phyloP scores from a whole-genome alignment of 352 stramenopile genomes.

The Phytophthora uliginosa region DNA sequence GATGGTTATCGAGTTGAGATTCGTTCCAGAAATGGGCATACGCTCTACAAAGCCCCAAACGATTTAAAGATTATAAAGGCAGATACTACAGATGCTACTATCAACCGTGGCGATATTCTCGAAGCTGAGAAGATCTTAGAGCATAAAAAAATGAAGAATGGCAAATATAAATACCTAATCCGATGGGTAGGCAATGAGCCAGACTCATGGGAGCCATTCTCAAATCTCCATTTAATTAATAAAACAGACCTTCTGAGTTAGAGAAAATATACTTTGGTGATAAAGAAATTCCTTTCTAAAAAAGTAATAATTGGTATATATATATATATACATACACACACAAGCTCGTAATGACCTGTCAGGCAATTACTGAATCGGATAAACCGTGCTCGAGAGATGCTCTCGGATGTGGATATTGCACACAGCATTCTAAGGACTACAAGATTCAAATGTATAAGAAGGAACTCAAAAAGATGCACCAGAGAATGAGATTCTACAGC shows the following conservation, averaged over 20 bases:
- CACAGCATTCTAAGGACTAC: neutral
- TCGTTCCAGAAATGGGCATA: constrained; percentile 42
- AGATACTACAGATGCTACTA: constrained; percentile 23
- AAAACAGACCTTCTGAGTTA: neutral
- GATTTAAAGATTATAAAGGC: constrained; percentile 33
- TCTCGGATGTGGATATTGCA: neutral
- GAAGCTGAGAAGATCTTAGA: constrained; percentile 25
- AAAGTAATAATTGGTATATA: neutral
- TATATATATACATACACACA: neutral
- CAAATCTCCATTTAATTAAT: neutral
- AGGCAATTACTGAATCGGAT: neutral
- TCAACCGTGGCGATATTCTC: constrained; percentile 28
- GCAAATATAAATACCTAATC: neutral
- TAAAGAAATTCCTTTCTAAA: neutral
- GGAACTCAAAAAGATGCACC: neutral
- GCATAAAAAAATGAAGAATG: constrained; percentile 11
- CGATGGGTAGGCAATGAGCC: neutral
- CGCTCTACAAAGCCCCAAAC: constrained; percentile 28
- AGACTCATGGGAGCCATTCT: neutral
- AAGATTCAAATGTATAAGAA: neutral
- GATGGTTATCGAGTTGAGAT: constrained; percentile 36
- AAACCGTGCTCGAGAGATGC: neutral
- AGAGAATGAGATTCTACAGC: neutral
- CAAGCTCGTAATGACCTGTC: no score
- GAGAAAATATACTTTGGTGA: no score